Percentiles rank a stretch among this genome's conserved stretches.
Evolutionary conservation across 148 eudicot species (phyloP).

Genomic region (Nyssa sinensis): DNA sequence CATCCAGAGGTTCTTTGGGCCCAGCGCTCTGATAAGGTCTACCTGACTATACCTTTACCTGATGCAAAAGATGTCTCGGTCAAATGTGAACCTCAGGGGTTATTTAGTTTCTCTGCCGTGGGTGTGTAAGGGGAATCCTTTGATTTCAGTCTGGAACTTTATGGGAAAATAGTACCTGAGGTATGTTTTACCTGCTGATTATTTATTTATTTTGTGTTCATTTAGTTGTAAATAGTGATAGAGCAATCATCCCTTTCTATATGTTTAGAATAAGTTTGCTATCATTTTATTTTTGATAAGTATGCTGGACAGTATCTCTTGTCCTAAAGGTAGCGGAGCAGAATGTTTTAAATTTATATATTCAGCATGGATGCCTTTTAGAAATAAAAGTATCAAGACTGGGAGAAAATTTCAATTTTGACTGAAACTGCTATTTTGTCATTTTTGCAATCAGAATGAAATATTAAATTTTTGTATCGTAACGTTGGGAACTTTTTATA

Average conservation of each 20-base stretch:
- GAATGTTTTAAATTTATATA: not conserved
- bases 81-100: conserved; percentile 68
- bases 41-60: conserved; percentile 70
- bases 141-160: conserved; percentile 60
- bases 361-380: not conserved
- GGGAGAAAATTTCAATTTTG: not conserved
- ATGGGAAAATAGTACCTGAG: conserved; percentile 65
- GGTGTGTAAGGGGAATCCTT: conserved; percentile 58
- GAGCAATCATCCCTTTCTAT: not conserved
- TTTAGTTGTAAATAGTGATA: not conserved
- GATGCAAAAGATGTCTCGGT: conserved; percentile 75
- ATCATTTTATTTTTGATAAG: not conserved
- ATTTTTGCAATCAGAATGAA: not conserved
- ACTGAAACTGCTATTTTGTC: no score
- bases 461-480: no score
- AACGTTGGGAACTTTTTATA: not conserved
- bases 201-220: not conserved
- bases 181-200: conserved; percentile 18
- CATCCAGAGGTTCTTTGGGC: conserved; percentile 89
- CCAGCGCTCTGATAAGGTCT: conserved; percentile 69
- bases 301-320: not conserved
- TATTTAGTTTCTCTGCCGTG: conserved; percentile 64
- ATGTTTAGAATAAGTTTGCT: not conserved
- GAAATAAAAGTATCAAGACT: not conserved
- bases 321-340: not conserved